A percentile compares a stretch with the other conserved stretches of the same genome.
Evolutionary conservation across 331 rosid genomes (phyloP).

Genomic region (Quercus phellos): DNA sequence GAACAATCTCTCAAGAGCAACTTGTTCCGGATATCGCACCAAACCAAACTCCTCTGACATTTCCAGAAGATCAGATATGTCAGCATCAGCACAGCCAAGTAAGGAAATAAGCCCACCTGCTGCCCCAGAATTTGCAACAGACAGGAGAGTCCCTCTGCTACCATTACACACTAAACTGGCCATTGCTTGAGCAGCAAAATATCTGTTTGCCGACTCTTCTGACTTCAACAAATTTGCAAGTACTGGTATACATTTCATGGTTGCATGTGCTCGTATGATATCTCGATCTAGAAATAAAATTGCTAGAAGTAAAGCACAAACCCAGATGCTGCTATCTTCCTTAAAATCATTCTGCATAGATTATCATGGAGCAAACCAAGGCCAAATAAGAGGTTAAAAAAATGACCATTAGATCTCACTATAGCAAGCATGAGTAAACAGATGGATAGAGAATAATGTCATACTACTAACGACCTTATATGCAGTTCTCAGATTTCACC

Average conservation of each 20-base stretch:
- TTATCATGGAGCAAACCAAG: constrained; percentile 26
- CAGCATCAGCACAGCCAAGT: constrained; percentile 93
- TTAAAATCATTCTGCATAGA: constrained; percentile 65
- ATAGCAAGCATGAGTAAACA: not conserved
- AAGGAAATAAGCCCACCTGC: constrained; percentile 90
- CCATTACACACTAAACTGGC: constrained; percentile 98
- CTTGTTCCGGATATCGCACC: constrained; percentile 91
- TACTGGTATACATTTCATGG: constrained; percentile 77
- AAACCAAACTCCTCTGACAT: constrained; percentile 89
- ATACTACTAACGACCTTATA: not conserved
- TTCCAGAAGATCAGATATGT: constrained; percentile 78
- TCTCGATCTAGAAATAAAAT: constrained; percentile 93
- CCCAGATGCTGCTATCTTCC: constrained; percentile 94
- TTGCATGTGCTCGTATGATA: constrained; percentile 82
- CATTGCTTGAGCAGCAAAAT: constrained; percentile 90
- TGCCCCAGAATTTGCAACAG: constrained; percentile 98
- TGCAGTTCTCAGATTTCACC: constrained; percentile 7
- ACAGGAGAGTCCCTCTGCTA: constrained; percentile 94
- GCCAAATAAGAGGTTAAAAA: constrained; percentile 13
- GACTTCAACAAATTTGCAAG: constrained; percentile 83
- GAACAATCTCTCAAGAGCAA: constrained; percentile 87
- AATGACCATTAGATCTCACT: not conserved
- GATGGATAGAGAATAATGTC: not conserved
- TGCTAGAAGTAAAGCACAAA: constrained; percentile 77
- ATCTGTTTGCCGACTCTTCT: constrained; percentile 73